These are phyloP conservation scores for Phylloporus sp. DNA, from an alignment of 768 basidiomycete species.

Conservation along the genomic window DNA sequence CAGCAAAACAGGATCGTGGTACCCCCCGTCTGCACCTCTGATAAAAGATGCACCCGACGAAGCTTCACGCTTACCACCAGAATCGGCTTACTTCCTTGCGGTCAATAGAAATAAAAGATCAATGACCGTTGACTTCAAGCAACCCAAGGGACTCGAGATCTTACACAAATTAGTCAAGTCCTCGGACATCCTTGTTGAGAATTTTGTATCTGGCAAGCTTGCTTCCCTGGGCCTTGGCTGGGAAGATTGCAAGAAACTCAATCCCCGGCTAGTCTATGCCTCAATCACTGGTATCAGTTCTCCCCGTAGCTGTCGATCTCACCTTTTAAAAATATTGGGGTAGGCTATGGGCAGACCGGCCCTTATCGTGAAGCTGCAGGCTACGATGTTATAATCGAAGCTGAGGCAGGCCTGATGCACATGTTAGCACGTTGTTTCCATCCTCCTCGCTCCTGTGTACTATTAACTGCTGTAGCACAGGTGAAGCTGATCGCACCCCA, in stretches of 20 bases:
- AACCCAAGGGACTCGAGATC: slow-evolving; percentile 70
- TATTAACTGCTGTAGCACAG: slow-evolving; percentile 53
- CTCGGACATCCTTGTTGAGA: slow-evolving; percentile 88
- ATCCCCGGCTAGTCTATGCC: slow-evolving; percentile 79
- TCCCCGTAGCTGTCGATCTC: not conserved
- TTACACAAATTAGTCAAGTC: slow-evolving; percentile 63
- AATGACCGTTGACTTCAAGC: slow-evolving; percentile 86
- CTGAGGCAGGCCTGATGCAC: slow-evolving; percentile 92
- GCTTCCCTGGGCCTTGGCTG: slow-evolving; percentile 81
- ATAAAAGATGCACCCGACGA: slow-evolving; percentile 46
- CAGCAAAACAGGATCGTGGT: slow-evolving; percentile 54
- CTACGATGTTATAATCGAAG: slow-evolving; percentile 85
- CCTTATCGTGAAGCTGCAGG: slow-evolving; percentile 81
- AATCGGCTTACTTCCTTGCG: slow-evolving; percentile 90
- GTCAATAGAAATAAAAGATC: slow-evolving; percentile 89
- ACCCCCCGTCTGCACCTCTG: slow-evolving; percentile 56
- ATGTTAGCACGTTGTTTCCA: slow-evolving; percentile 50
- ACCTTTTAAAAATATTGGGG: not conserved
- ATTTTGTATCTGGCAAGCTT: slow-evolving; percentile 83
- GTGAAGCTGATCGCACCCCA: slow-evolving; percentile 81
- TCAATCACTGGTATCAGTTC: slow-evolving; percentile 71
- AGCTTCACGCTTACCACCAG: slow-evolving; percentile 70
- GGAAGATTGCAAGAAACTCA: slow-evolving; percentile 74
- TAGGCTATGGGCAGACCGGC: slow-evolving; percentile 85
- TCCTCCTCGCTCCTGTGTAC: slow-evolving; percentile 8